Percentiles rank a stretch among this genome's conserved stretches.
Evolutionary conservation across 495 filamentous ascomycete genomes (phyloP).

Genomic region (Aspergillus kassunensis): DNA sequence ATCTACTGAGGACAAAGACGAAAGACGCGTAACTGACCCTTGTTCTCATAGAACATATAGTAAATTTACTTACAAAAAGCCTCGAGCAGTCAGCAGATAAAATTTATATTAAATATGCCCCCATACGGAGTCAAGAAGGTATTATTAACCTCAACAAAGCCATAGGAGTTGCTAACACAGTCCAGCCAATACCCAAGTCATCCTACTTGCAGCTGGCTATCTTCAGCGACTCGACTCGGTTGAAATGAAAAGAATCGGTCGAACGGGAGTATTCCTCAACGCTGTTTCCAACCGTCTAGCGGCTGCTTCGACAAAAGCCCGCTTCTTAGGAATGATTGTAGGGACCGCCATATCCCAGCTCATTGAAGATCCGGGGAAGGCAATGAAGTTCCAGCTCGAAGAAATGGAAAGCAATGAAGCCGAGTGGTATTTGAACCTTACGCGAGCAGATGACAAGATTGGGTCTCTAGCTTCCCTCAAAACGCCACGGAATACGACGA

Average conservation of each 20-base stretch:
- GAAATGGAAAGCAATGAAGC: conserved; percentile 71
- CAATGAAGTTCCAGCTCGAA: conserved; percentile 79
- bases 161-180: conserved; percentile 21
- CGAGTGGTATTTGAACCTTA: conserved; percentile 69
- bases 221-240: conserved; percentile 58
- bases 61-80: conserved; percentile 58
- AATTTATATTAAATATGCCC: conserved; percentile 79
- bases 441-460: conserved; percentile 57
- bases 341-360: conserved; percentile 77
- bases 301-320: conserved; percentile 65
- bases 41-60: conserved; percentile 42
- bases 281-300: conserved; percentile 84
- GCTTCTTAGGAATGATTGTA: conserved; percentile 87
- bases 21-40: conserved; percentile 18
- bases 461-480: conserved; percentile 55
- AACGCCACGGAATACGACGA: conserved; percentile 4
- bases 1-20: neutral
- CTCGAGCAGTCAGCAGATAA: conserved; percentile 77
- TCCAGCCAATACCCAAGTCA: conserved; percentile 71
- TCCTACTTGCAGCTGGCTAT: conserved; percentile 76
- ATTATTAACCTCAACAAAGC: conserved; percentile 11
- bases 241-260: conserved; percentile 58
- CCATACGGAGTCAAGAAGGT: conserved; percentile 85
- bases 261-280: conserved; percentile 68
- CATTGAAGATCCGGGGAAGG: conserved; percentile 68